phyloP scores from a whole-genome alignment of 2,329 filamentous ascomycete species.

The Cordyceps pruinosa region DNA sequence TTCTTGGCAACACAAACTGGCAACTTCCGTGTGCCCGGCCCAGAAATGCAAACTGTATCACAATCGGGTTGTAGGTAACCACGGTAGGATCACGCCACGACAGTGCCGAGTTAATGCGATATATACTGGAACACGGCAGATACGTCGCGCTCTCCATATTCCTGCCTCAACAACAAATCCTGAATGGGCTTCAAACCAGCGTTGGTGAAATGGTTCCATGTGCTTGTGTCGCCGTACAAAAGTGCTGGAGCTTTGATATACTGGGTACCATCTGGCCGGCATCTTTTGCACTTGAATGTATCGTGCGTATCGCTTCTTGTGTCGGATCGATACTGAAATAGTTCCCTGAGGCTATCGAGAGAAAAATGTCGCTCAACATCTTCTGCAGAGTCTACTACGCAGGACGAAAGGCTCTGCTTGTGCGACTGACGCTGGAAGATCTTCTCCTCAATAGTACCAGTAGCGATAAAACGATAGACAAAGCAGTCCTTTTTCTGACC shows the following conservation, averaged over 20 bases:
- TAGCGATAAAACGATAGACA: slow-evolving; percentile 98
- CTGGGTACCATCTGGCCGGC: slow-evolving; percentile 80
- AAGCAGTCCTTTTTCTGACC: slow-evolving; percentile 99
- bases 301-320: slow-evolving; percentile 94
- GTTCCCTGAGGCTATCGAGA: slow-evolving; percentile 78
- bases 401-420: slow-evolving; percentile 93
- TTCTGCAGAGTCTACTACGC: slow-evolving; percentile 92
- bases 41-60: no score
- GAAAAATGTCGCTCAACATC: slow-evolving; percentile 97
- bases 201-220: slow-evolving; percentile 98
- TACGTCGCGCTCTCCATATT: slow-evolving; percentile 69
- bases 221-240: slow-evolving; percentile 95
- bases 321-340: slow-evolving; percentile 84
- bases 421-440: slow-evolving; percentile 98
- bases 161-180: slow-evolving; percentile 83
- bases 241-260: slow-evolving; percentile 86
- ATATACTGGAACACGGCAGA: slow-evolving; percentile 99
- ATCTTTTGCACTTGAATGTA: slow-evolving; percentile 97
- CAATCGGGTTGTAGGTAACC: no score
- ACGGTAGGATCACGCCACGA: neutral
- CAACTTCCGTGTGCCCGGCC: no score
- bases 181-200: slow-evolving; percentile 75
- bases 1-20: neutral
- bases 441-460: slow-evolving; percentile 97
- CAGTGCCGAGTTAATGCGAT: slow-evolving; percentile 53